Percentiles rank a stretch among this genome's conserved stretches.
Conservation (phyloP, 768 basidiomycete genomes). For the Wakefieldia striispora region DNA sequence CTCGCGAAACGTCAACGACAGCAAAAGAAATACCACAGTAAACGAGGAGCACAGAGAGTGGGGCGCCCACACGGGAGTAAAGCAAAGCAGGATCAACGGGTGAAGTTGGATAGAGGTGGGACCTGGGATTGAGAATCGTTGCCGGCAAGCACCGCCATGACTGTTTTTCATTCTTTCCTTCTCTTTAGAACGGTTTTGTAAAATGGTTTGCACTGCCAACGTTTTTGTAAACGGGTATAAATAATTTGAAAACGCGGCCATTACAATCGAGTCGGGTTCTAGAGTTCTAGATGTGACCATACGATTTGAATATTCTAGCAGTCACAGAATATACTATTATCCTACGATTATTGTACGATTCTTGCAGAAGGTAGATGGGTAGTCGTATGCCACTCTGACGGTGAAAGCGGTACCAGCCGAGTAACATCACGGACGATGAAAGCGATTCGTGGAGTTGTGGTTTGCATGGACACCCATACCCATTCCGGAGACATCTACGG, state of each 20-base stretch:
- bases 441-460: slow-evolving; percentile 1
- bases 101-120: slow-evolving; percentile 58
- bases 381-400: not conserved
- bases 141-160: not conserved
- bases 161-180: no score
- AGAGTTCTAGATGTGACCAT: slow-evolving; percentile 5
- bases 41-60: slow-evolving; percentile 56
- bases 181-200: no score
- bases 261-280: not conserved
- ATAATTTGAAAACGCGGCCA: no score
- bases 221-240: no score
- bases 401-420: no score
- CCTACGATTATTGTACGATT: slow-evolving; percentile 18
- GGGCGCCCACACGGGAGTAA: slow-evolving; percentile 81
- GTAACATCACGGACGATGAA: slow-evolving; percentile 6
- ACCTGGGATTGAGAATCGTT: slow-evolving; percentile 52
- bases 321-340: slow-evolving; percentile 14
- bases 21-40: slow-evolving; percentile 77
- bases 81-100: slow-evolving; percentile 71
- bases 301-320: slow-evolving; percentile 6
- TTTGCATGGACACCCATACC: slow-evolving; percentile 27
- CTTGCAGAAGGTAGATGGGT: not conserved
- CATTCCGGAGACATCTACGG: slow-evolving; percentile 31
- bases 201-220: no score
- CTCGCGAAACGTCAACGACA: slow-evolving; percentile 61